These are phyloP conservation scores for Penicillium bovifimosum DNA, from an alignment of 495 filamentous ascomycete genomes.

Conservation along the genomic window DNA sequence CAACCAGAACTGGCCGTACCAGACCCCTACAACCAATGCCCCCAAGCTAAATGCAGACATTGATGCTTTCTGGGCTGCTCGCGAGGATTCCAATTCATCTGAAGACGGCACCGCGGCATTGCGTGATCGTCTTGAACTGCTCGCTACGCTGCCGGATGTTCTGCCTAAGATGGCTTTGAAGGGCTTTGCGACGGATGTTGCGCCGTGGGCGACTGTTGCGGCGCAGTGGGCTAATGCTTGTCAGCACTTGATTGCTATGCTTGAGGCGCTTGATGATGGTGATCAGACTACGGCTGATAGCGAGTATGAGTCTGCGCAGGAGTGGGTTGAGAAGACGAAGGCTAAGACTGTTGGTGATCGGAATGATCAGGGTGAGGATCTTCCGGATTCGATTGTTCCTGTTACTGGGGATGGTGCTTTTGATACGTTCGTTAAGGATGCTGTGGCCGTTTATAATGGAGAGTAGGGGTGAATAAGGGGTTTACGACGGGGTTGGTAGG, in stretches of 20 bases:
- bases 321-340: conserved; percentile 14
- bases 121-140: conserved; percentile 1
- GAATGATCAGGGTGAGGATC: conserved; percentile 3
- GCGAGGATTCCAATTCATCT: not conserved
- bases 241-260: conserved; percentile 14
- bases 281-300: conserved; percentile 6
- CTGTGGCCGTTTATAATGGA: conserved; percentile 9
- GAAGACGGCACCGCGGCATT: not conserved
- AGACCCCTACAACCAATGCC: not conserved
- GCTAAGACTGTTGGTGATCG: conserved; percentile 16
- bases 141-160: conserved; percentile 2
- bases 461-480: not conserved
- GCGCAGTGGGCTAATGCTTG: conserved; percentile 12
- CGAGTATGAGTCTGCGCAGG: conserved; percentile 8
- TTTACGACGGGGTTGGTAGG: no score
- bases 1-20: conserved; percentile 17
- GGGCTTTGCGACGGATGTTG: conserved; percentile 10
- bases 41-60: conserved; percentile 10
- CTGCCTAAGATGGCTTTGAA: conserved; percentile 13
- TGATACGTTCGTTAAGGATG: conserved; percentile 9
- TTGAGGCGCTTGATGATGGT: conserved; percentile 4
- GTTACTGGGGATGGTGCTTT: conserved; percentile 8
- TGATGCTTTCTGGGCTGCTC: conserved; percentile 7
- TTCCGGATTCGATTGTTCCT: conserved; percentile 12
- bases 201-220: conserved; percentile 12